These are phyloP conservation scores for Pseudogymnoascus verrucosus DNA, from an alignment of 2,329 filamentous ascomycete genomes.

Conservation along the genomic window DNA sequence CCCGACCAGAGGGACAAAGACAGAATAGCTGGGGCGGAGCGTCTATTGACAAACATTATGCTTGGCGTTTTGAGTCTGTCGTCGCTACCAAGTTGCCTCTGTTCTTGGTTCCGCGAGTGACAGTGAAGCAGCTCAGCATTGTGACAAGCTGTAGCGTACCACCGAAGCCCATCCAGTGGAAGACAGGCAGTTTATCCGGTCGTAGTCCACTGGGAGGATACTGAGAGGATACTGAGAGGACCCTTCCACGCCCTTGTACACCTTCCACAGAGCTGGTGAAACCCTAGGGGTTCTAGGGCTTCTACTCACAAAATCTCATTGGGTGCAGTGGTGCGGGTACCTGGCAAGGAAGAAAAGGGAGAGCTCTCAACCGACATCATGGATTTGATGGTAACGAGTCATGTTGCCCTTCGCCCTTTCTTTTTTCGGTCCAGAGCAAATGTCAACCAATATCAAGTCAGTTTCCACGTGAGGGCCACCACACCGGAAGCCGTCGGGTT, in stretches of 20 bases:
- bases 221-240: background rate
- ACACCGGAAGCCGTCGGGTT: background rate
- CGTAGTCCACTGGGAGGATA: background rate
- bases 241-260: background rate
- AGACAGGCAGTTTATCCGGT: background rate
- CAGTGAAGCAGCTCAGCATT: background rate
- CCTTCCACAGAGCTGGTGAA: background rate
- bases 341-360: background rate
- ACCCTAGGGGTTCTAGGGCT: background rate
- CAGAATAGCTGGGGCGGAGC: background rate
- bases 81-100: background rate
- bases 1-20: background rate
- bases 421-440: background rate
- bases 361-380: background rate
- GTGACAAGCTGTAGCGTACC: background rate
- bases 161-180: background rate
- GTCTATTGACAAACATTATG: background rate
- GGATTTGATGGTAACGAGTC: background rate
- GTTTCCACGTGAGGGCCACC: background rate
- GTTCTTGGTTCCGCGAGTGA: conserved; percentile 7
- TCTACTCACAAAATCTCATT: background rate
- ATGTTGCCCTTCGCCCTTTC: background rate
- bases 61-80: conserved; percentile 1
- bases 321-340: conserved; percentile 4
- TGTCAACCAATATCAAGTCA: background rate